These are phyloP conservation scores for Puccinia horiana DNA, from an alignment of 1,284 basidiomycete genomes.

Conservation along the genomic window DNA sequence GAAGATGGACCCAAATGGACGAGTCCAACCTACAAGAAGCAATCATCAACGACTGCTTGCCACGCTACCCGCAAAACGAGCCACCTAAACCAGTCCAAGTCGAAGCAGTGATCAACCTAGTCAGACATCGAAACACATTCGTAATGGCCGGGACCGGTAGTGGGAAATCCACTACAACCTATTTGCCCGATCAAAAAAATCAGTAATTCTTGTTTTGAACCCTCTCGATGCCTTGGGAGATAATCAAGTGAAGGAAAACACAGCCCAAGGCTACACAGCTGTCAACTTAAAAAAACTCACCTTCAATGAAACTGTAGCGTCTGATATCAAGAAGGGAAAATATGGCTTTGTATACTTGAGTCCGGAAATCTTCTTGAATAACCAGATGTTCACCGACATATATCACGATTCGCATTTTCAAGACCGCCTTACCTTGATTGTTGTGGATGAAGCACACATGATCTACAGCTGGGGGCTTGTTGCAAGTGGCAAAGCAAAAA, in stretches of 20 bases:
- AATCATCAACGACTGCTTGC: too few relatives aligned
- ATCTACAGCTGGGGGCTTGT: not conserved
- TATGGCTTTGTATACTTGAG: not conserved
- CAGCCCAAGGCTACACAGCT: not conserved
- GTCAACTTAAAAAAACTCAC: not conserved
- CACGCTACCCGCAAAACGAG: too few relatives aligned
- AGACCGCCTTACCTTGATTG: not conserved
- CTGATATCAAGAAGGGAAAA: not conserved
- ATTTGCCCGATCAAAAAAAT: not conserved
- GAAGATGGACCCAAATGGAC: too few relatives aligned
- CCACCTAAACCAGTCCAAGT: not conserved
- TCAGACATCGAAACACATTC: not conserved
- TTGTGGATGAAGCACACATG: not conserved
- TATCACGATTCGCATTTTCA: not conserved
- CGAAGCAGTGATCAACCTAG: not conserved
- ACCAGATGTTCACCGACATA: not conserved
- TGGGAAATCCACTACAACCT: not conserved
- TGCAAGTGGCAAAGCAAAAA: not conserved
- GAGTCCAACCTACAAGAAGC: too few relatives aligned
- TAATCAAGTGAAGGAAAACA: not conserved
- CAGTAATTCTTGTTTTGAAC: not conserved
- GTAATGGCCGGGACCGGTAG: not conserved
- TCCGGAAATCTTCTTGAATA: conserved; percentile 4
- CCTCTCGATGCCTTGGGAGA: not conserved
- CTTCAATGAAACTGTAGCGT: not conserved